Conservation (phyloP, 1,284 basidiomycete genomes). For the Ustilago cynodontis region DNA sequence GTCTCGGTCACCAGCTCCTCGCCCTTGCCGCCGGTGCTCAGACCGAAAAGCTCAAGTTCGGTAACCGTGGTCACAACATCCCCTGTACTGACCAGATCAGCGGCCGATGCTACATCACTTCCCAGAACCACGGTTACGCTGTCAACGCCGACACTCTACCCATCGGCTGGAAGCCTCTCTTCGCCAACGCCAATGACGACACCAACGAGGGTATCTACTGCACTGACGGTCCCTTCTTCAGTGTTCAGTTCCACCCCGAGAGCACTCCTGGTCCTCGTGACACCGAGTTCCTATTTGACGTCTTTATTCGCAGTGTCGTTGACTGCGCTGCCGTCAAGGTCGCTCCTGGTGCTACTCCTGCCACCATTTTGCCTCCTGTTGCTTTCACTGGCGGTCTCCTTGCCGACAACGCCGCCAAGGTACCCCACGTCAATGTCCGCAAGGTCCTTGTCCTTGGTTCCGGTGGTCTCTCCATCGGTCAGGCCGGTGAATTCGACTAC, state of each 20-base stretch:
- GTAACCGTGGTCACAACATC: conserved; percentile 98
- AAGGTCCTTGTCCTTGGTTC: conserved; percentile 98
- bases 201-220: conserved; percentile 96
- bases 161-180: conserved; percentile 90
- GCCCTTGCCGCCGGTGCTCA: conserved; percentile 92
- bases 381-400: conserved; percentile 87
- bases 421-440: conserved; percentile 82
- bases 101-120: conserved; percentile 98
- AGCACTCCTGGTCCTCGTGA: conserved; percentile 98
- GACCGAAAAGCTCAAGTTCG: conserved; percentile 99
- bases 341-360: conserved; percentile 36
- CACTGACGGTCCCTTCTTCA: conserved; percentile 88
- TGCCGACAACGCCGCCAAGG: conserved; percentile 82
- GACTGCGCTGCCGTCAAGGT: conserved; percentile 80
- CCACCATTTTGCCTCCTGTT: conserved; percentile 74
- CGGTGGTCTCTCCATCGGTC: conserved; percentile 97
- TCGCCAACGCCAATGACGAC: conserved; percentile 95
- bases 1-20: conserved; percentile 96
- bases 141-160: conserved; percentile 87
- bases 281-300: conserved; percentile 98
- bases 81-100: conserved; percentile 94
- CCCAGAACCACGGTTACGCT: conserved; percentile 98
- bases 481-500: conserved; percentile 99
- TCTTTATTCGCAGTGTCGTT: conserved; percentile 89
- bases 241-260: conserved; percentile 99